Conservation (phyloP, 495 filamentous ascomycete species). For the Chaetomidium leptoderma region DNA sequence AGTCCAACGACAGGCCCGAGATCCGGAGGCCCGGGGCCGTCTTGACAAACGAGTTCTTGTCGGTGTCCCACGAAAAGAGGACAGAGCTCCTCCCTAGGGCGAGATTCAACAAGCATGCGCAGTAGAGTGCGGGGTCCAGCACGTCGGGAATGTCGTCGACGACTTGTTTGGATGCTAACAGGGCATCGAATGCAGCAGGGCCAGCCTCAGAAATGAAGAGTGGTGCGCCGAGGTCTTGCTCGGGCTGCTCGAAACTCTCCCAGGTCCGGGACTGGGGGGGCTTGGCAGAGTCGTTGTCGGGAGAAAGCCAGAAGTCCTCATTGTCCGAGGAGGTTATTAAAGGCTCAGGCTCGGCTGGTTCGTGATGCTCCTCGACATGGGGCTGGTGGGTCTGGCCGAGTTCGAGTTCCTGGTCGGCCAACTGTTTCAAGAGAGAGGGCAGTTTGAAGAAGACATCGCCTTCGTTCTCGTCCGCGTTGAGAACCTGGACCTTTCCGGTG, state of each 20-base stretch:
- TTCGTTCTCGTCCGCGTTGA: conserved; percentile 1
- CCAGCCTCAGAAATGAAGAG: conserved; percentile 78
- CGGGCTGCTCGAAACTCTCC: conserved; percentile 60
- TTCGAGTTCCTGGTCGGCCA: conserved; percentile 27
- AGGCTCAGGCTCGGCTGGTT: not conserved
- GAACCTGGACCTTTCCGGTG: not conserved
- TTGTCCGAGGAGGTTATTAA: not conserved
- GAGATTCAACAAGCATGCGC: conserved; percentile 62
- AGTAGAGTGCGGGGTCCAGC: conserved; percentile 47
- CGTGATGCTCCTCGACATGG: conserved; percentile 5
- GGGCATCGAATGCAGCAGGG: conserved; percentile 66
- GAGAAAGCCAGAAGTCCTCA: conserved; percentile 55
- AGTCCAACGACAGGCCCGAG: conserved; percentile 61
- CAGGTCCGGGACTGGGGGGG: conserved; percentile 58
- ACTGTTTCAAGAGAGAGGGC: conserved; percentile 33
- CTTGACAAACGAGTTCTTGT: conserved; percentile 55
- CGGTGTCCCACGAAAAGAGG: conserved; percentile 66
- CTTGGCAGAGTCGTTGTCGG: conserved; percentile 27
- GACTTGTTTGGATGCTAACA: conserved; percentile 36
- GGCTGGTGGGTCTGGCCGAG: not conserved
- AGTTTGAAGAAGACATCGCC: conserved; percentile 43
- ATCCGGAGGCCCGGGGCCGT: conserved; percentile 53
- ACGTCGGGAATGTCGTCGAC: conserved; percentile 28
- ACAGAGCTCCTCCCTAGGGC: conserved; percentile 77
- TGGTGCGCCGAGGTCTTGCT: conserved; percentile 19